phyloP scores from a whole-genome alignment of 2,329 filamentous ascomycete species.

The Fusarium bactridioides region DNA sequence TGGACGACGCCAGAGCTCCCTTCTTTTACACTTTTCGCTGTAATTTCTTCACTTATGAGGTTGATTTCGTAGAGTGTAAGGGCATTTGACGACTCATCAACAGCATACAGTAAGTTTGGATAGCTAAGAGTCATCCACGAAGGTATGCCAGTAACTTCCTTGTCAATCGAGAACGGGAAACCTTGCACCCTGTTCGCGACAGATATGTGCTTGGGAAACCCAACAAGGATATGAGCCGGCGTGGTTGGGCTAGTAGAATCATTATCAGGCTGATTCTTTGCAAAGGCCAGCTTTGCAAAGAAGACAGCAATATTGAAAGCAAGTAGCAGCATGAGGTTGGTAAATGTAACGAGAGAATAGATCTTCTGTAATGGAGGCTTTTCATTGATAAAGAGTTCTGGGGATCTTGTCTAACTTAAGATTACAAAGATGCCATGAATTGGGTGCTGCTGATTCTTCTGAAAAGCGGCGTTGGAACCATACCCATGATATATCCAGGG shows the following conservation, averaged over 20 bases:
- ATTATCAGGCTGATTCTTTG: not conserved
- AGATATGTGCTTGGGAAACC: not conserved
- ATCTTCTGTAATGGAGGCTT: no score
- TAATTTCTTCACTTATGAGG: constrained; percentile 40
- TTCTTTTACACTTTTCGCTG: constrained; percentile 39
- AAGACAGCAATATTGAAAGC: not conserved
- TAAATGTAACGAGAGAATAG: no score
- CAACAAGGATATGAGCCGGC: not conserved
- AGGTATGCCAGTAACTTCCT: constrained; percentile 47
- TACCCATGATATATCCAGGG: not conserved
- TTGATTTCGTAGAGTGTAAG: constrained; percentile 52
- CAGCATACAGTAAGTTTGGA: constrained; percentile 53
- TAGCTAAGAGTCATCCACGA: constrained; percentile 56
- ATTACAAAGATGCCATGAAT: no score
- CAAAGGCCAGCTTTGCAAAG: not conserved
- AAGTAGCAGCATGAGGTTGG: not conserved
- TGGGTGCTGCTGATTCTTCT: no score
- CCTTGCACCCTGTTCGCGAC: not conserved
- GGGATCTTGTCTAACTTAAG: no score
- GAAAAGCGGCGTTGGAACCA: no score
- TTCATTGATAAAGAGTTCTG: no score
- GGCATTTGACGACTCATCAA: constrained; percentile 54
- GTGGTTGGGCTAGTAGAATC: not conserved
- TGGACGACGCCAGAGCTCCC: constrained; percentile 55
- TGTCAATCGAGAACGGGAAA: constrained; percentile 22